Conservation (phyloP, 1,284 basidiomycete species). For the Takashimella tepidaria region DNA sequence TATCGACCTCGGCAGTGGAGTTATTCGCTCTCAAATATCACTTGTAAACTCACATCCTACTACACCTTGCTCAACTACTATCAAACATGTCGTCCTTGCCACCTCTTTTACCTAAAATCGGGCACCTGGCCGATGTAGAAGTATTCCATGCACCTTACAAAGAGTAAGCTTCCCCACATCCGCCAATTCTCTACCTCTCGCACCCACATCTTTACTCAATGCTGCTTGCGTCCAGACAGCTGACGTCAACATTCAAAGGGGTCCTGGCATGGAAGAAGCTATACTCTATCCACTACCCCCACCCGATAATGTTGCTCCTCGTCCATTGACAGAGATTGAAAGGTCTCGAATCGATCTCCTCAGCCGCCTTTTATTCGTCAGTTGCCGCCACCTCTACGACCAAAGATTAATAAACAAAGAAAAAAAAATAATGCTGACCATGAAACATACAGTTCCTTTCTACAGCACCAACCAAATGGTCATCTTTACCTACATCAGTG, state of each 20-base stretch:
- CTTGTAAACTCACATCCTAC: slow-evolving; percentile 43
- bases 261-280: slow-evolving; percentile 18
- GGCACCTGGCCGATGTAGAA: slow-evolving; percentile 18
- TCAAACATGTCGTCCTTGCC: not conserved
- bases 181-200: not conserved
- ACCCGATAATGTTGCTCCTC: slow-evolving; percentile 18
- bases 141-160: slow-evolving; percentile 24
- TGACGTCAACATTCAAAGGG: slow-evolving; percentile 7
- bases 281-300: slow-evolving; percentile 21
- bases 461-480: slow-evolving; percentile 56
- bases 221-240: not conserved
- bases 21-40: not conserved
- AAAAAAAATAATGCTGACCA: slow-evolving; percentile 1
- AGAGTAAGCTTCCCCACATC: slow-evolving; percentile 10
- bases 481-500: slow-evolving; percentile 15
- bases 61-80: not conserved
- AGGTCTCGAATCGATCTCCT: slow-evolving; percentile 34
- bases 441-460: slow-evolving; percentile 64
- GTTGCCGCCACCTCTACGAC: no score
- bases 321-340: slow-evolving; percentile 29
- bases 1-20: not conserved
- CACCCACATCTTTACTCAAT: not conserved
- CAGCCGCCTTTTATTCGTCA: slow-evolving; percentile 44
- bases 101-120: slow-evolving; percentile 8
- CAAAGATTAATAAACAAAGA: not conserved